Evolutionary conservation across 2,329 filamentous ascomycete genomes (phyloP).

Genomic region (Aureobasidium uvarum): DNA sequence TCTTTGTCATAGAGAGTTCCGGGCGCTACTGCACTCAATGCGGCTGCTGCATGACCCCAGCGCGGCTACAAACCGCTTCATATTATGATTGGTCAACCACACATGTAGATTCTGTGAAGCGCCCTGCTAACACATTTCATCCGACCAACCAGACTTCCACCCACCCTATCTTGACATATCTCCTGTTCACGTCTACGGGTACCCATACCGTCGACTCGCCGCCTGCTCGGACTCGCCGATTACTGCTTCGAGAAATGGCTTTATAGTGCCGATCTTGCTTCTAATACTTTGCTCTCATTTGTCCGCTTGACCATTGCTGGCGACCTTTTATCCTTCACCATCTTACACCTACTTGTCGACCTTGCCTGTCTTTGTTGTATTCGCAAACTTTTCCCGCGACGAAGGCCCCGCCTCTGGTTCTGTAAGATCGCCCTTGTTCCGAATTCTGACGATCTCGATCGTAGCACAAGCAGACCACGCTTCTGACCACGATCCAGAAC

Average conservation of each 20-base stretch:
- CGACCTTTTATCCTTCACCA: constrained; percentile 15
- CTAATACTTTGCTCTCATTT: constrained; percentile 15
- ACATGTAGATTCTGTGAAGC: constrained; percentile 24
- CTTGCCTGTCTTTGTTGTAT: neutral
- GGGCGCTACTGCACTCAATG: constrained; percentile 26
- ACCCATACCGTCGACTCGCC: constrained; percentile 7
- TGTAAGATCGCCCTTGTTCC: constrained; percentile 1
- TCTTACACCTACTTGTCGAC: neutral
- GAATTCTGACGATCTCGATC: neutral
- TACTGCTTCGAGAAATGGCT: constrained; percentile 22
- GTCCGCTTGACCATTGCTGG: constrained; percentile 22
- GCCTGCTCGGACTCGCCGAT: constrained; percentile 20
- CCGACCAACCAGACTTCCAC: constrained; percentile 15
- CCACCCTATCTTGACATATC: constrained; percentile 15
- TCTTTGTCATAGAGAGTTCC: neutral
- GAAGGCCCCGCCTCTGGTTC: constrained; percentile 8
- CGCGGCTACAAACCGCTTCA: constrained; percentile 19
- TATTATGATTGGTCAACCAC: constrained; percentile 7
- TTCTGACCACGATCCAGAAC: constrained; percentile 9
- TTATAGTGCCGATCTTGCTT: constrained; percentile 22
- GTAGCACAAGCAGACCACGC: neutral
- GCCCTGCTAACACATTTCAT: constrained; percentile 22
- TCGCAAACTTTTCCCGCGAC: constrained; percentile 13
- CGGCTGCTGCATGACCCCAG: constrained; percentile 22
- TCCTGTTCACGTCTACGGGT: constrained; percentile 9